Evolutionary conservation across 2,329 filamentous ascomycete species (phyloP).

Genomic region (Colletotrichum tamarilloi): DNA sequence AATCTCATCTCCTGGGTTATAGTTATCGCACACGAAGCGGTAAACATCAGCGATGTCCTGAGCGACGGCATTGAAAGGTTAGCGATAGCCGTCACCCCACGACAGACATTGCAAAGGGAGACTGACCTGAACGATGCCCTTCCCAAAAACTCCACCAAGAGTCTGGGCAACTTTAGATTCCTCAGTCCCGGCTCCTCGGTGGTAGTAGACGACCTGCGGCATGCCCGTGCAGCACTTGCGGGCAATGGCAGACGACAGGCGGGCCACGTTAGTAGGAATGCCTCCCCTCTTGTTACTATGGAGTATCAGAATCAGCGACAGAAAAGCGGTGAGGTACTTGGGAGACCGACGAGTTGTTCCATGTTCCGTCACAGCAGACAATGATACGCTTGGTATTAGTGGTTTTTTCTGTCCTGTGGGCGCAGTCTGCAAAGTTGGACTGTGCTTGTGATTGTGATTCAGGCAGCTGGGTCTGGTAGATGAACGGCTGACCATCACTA

Average conservation of each 20-base stretch:
- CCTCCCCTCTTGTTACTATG: slow-evolving; percentile 17
- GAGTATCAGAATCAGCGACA: not conserved
- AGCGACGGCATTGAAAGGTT: slow-evolving; percentile 3
- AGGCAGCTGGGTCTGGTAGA: not conserved
- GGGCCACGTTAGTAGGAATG: slow-evolving; percentile 45
- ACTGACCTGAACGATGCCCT: slow-evolving; percentile 38
- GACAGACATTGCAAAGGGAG: not conserved
- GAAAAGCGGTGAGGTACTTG: not conserved
- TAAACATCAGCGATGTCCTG: slow-evolving; percentile 49
- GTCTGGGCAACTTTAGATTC: slow-evolving; percentile 38
- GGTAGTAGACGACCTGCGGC: slow-evolving; percentile 51
- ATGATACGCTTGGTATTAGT: slow-evolving; percentile 40
- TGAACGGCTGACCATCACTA: not conserved
- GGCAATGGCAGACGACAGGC: slow-evolving; percentile 45
- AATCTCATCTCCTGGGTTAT: slow-evolving; percentile 46
- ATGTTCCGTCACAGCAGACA: slow-evolving; percentile 51
- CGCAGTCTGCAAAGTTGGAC: slow-evolving; percentile 14
- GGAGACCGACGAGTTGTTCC: slow-evolving; percentile 41
- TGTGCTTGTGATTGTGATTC: not conserved
- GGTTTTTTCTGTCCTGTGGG: slow-evolving; percentile 14
- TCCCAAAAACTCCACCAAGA: slow-evolving; percentile 40
- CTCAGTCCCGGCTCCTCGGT: slow-evolving; percentile 47
- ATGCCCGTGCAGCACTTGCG: slow-evolving; percentile 42
- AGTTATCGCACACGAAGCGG: slow-evolving; percentile 50
- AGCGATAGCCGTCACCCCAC: not conserved